A percentile compares a stretch with the other conserved stretches of the same genome.
phyloP scores from a whole-genome alignment of 257 asterid species.

The Voacanga thouarsii region DNA sequence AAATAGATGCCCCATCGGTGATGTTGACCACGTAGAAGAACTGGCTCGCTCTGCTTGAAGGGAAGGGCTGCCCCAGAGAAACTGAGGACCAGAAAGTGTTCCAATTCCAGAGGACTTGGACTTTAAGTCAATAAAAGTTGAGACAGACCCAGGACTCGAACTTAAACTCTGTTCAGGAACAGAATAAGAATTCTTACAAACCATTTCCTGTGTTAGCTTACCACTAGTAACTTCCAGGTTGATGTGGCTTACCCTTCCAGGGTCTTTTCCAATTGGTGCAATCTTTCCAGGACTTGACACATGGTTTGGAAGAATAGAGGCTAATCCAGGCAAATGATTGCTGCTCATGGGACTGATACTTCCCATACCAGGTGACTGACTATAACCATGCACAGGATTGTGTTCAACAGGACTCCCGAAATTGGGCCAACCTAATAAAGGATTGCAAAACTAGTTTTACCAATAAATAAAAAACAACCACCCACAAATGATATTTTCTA shows the following conservation, averaged over 20 bases:
- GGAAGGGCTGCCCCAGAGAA: conserved; percentile 94
- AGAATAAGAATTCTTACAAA: conserved; percentile 43
- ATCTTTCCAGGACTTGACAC: conserved; percentile 73
- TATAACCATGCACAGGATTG: conserved; percentile 49
- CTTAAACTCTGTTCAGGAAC: conserved; percentile 48
- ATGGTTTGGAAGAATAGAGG: conserved; percentile 72
- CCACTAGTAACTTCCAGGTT: conserved; percentile 26
- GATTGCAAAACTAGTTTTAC: neutral
- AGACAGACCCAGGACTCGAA: conserved; percentile 57
- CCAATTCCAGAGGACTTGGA: conserved; percentile 69
- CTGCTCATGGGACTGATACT: conserved; percentile 57
- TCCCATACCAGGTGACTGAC: conserved; percentile 49
- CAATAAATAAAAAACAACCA: neutral
- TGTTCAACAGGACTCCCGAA: conserved; percentile 84
- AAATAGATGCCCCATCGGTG: conserved; percentile 44
- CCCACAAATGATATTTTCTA: neutral
- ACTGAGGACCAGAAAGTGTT: conserved; percentile 92
- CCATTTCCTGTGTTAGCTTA: conserved; percentile 23
- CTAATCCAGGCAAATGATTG: conserved; percentile 67
- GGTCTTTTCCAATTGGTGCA: conserved; percentile 85
- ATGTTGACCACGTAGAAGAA: conserved; percentile 58
- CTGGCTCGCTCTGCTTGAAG: conserved; percentile 46
- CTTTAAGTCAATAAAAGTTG: conserved; percentile 55
- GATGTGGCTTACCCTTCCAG: conserved; percentile 43
- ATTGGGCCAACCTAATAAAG: conserved; percentile 72